A percentile compares a stretch with the other conserved stretches of the same genome.
Conservation (phyloP, 106 monocot genomes). For the Dactylorhiza incarnata region DNA sequence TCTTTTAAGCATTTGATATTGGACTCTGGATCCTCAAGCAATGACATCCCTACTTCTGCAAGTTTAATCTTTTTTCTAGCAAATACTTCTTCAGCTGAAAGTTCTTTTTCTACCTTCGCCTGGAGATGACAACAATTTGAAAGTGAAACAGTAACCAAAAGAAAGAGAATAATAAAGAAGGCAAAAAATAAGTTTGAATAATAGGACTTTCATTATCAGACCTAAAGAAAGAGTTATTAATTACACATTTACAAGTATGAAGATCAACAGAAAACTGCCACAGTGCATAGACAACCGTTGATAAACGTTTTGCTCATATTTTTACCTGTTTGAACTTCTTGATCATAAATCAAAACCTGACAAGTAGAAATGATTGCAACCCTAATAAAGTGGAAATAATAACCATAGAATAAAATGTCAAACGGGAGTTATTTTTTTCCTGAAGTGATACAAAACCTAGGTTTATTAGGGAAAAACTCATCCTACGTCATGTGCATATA, state of each 20-base stretch:
- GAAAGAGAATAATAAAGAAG: neutral
- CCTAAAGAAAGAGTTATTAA: neutral
- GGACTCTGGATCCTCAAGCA: constrained; percentile 81
- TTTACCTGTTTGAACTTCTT: neutral
- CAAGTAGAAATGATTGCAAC: neutral
- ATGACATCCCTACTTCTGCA: constrained; percentile 68
- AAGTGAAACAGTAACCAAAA: neutral
- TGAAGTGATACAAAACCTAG: neutral
- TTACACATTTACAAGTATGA: neutral
- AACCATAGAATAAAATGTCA: neutral
- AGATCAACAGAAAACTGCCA: neutral
- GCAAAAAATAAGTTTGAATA: neutral
- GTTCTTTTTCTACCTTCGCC: constrained; percentile 77
- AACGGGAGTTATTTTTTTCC: neutral
- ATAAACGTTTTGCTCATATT: neutral
- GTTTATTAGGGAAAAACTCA: neutral
- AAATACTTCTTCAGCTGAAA: constrained; percentile 80
- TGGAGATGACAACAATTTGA: constrained; percentile 16
- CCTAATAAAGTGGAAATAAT: neutral
- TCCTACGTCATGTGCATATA: neutral
- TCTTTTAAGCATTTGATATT: constrained; percentile 79
- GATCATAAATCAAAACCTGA: neutral
- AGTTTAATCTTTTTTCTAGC: constrained; percentile 70
- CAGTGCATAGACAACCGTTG: neutral
- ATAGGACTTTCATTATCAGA: neutral